Conservation (phyloP, 345 rosid species). For the Linum trigynum region DNA sequence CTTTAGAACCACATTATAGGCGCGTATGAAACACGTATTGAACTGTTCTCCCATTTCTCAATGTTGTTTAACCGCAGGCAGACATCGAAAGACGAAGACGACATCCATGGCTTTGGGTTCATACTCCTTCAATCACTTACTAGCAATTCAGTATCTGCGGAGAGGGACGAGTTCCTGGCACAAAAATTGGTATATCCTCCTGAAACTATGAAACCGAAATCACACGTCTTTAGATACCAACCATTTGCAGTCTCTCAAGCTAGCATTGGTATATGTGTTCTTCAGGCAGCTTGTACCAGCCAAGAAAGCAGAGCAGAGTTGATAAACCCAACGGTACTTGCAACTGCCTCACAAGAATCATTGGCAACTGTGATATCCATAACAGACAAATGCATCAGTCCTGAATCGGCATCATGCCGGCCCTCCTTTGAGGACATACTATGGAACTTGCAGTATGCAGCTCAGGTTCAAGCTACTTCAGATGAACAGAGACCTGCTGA, state of each 20-base stretch:
- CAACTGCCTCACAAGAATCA: conserved; percentile 35
- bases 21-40: neutral
- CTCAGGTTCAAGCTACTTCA: conserved; percentile 36
- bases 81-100: conserved; percentile 36
- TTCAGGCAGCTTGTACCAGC: conserved; percentile 33
- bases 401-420: conserved; percentile 31
- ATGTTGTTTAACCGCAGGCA: conserved; percentile 20
- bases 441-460: conserved; percentile 48
- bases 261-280: neutral
- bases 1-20: neutral
- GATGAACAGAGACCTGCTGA: conserved; percentile 16
- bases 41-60: neutral
- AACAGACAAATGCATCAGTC: conserved; percentile 34
- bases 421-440: conserved; percentile 48
- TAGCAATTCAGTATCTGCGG: conserved; percentile 21
- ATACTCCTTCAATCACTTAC: conserved; percentile 33
- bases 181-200: conserved; percentile 27
- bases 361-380: conserved; percentile 31
- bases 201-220: neutral
- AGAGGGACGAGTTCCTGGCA: conserved; percentile 18
- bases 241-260: neutral
- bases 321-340: conserved; percentile 30
- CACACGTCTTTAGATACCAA: neutral
- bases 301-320: conserved; percentile 22
- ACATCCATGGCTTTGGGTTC: conserved; percentile 39